Evolutionary conservation across 208 protist species (phyloP).

Genomic region (Acanthamoeba healyi): DNA sequence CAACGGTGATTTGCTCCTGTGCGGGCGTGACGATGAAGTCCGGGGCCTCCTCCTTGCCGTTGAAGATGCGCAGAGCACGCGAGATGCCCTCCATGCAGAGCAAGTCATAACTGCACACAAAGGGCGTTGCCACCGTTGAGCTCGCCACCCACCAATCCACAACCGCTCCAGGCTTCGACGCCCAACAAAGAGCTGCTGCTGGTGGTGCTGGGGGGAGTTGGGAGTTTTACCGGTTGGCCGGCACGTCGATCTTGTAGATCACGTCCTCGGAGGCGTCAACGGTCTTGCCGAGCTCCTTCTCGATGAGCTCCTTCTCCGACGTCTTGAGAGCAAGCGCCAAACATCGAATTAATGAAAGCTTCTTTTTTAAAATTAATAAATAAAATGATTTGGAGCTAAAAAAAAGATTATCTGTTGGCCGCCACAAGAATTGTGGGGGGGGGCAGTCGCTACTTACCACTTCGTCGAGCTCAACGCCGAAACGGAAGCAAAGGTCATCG

Average conservation of each 20-base stretch:
- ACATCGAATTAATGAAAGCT: too few species aligned
- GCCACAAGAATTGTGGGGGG: not conserved
- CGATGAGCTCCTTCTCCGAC: slow-evolving; percentile 8
- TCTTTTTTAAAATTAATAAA: too few species aligned
- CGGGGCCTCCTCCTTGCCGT: not conserved
- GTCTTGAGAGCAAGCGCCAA: too few species aligned
- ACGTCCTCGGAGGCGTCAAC: not conserved
- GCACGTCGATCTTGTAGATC: not conserved
- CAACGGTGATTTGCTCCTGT: not conserved
- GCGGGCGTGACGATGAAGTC: slow-evolving; percentile 1
- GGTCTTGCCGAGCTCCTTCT: slow-evolving; percentile 4
- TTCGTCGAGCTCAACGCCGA: slow-evolving; percentile 6
- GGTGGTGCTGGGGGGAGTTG: too few species aligned
- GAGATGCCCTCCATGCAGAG: slow-evolving; percentile 19
- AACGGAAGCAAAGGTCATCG: slow-evolving; percentile 21
- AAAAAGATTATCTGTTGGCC: not conserved
- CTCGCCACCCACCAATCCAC: too few species aligned
- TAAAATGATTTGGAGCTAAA: not conserved
- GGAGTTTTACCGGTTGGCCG: not conserved
- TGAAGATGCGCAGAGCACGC: slow-evolving; percentile 1
- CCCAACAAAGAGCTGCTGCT: too few species aligned
- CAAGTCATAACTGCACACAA: not conserved
- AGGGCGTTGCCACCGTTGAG: too few species aligned
- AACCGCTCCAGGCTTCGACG: too few species aligned
- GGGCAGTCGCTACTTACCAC: not conserved